Conservation (phyloP, 352 stramenopile genomes). For the Globisporangium irregulare region DNA sequence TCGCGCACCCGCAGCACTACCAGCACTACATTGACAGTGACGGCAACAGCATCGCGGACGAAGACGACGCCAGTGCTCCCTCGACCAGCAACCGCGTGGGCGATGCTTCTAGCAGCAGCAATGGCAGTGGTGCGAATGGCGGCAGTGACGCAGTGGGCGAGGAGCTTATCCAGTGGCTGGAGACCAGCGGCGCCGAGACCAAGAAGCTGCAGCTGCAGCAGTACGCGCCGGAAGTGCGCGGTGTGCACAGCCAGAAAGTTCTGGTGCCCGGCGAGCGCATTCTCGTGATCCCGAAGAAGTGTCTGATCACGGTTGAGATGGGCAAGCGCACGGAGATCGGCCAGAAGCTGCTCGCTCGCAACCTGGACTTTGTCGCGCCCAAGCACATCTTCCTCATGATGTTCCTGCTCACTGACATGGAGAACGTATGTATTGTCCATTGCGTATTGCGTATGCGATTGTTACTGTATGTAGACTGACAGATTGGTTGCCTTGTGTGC, state of each 20-base stretch:
- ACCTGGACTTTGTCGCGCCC: conserved; percentile 96
- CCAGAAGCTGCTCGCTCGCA: conserved; percentile 88
- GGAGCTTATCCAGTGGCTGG: conserved; percentile 78
- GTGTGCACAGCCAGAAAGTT: conserved; percentile 88
- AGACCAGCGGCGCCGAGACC: conserved; percentile 63
- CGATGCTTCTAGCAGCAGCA: conserved; percentile 12
- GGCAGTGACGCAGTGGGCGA: conserved; percentile 45
- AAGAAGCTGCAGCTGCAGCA: conserved; percentile 80
- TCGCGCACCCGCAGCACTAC: conserved; percentile 2
- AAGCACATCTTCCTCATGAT: conserved; percentile 99
- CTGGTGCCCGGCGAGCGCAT: conserved; percentile 86
- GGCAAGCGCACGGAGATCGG: conserved; percentile 96
- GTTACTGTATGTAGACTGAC: neutral
- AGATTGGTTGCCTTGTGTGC: neutral
- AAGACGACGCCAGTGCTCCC: neutral
- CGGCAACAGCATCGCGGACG: conserved; percentile 12
- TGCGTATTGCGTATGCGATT: neutral
- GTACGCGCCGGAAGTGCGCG: conserved; percentile 91
- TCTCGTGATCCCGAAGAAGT: conserved; percentile 92
- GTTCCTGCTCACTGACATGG: conserved; percentile 97
- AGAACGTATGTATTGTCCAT: conserved; percentile 50
- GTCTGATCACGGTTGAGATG: conserved; percentile 99
- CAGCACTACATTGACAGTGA: conserved; percentile 17
- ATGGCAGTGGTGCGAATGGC: conserved; percentile 9
- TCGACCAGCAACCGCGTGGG: conserved; percentile 12